Evolutionary conservation across 2,329 filamentous ascomycete genomes (phyloP), one percentile per base, ranked within the genome.

Genomic region (Zymoseptoria pseudotritici): DNA sequence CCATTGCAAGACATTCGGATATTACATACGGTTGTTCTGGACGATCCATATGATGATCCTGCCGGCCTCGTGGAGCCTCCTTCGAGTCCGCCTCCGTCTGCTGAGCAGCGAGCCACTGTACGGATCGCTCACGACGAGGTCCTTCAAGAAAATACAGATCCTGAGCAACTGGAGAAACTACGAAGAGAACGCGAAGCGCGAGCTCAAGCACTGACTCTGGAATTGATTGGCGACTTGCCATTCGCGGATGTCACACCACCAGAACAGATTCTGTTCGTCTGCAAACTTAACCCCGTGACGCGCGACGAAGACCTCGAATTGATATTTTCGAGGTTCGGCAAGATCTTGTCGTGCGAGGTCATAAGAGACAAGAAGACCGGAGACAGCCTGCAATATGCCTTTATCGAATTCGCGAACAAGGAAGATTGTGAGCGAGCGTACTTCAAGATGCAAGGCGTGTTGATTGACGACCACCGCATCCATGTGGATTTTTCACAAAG

Each of bases 401-500:
- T 99, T 68, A 95, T 99, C 70, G 94, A 99, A 73, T 99, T 93
- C 69, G 90, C 93, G 60, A 89, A 95, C 58, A 94, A 97, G 76
- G 85, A 88, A 66, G 89, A 93, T 57, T 97, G 94, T 73, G 94
- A 99, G 76, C 86, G 90, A 56, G 94, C 94, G 2, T 99, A 97
- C 71, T 94, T 95, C 79, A 99, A 99, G 77, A 99, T 99, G 94
- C 91, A 99, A 74, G 91, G 88, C 2, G 93, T 97, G 1, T 78
- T 99, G 58, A 97, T 99, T 65, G 94, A 99, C 70, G 94, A 99
- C 69, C 90, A 96, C 65, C 87, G 94, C 50, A 99, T 99, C 64
- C 94, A 99, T 71, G 94, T 99, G 58, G 94, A 99, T 76, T 99
- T 99, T 75, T 97, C 92, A 10, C 94, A 99, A 77, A 96, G 91